Evolutionary conservation across 1,284 basidiomycete genomes (phyloP), one percentile per base, ranked within the genome.

Genomic region (Earliella scabrosa): DNA sequence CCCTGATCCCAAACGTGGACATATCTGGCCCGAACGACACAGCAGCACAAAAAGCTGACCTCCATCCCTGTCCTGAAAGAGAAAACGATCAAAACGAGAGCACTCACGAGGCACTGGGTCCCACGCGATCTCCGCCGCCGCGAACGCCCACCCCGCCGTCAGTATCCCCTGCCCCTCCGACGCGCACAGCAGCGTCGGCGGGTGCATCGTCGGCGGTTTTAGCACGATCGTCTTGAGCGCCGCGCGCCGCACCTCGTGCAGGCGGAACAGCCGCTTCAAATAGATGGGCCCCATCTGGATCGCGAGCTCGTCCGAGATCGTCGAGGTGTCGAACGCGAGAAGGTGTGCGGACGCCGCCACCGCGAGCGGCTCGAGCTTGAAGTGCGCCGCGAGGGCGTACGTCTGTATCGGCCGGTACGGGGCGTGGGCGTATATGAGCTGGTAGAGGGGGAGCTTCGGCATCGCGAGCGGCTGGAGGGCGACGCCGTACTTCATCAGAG

Each of bases 241-340:
- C 7, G 71, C 70, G n/a, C 67, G 58, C 32, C 75, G 71, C 4
- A 68, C 64, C 7, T 68, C 58, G 55, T 76, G 75, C 16, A 77
- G 66, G 59, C 68, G 69, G 57, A 73, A 66, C 1, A 78, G 69
- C 35, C 73, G 68, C 51, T 69, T 72, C 35, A 77, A 65, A 53
- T 77, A 76, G 0, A 70, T 23, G 0, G 73, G 65, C 7, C 75
- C 75, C 59, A 77, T 76, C 27, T 60, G 59, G 7, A 48, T 27
- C 1, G 66, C 69, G 16, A 68, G 52, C 39, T 68, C 71, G 60
- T 76, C 74, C 7, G 70, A 66, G 40, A 77, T 46, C 26, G 52
- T 45, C 1, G 65, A 52, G n/a, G 75, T 59, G 18, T 66, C 52
- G 43, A 66, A 65, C 16, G 68, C 63, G 3, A 76, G 66, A 13